Evolutionary conservation across 306 rosid genomes (phyloP), one percentile per base, ranked within the genome.

Genomic region (Ormosia emarginata): DNA sequence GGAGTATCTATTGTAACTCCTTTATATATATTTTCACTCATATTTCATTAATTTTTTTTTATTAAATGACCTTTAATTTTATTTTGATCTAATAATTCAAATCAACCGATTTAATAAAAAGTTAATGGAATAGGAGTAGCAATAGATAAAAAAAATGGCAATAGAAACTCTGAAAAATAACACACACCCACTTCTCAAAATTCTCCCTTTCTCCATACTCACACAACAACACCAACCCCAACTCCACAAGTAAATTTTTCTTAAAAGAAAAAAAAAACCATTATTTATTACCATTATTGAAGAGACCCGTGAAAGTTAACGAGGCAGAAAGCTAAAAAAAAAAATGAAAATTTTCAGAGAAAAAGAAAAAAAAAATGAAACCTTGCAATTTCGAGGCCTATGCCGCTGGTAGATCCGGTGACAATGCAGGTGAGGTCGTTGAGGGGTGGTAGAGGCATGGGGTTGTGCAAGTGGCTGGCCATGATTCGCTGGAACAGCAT

Each of bases 361-460:
- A 65, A 36, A 13, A 44, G 46, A 14, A 50, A 37, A 13, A 29
- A 1, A 3, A 7, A 58, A 13, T 1, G 6, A 37, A 56, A 94
- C 98, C 98, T 92, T 12, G 99, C 99, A 59, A 90, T 95, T 92
- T 95, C 93, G 41, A 88, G 89, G 83, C 99, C 99, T 43, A 95
- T 95, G 77, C 99, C 99, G 57, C 99, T 95, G 75, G 99, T 95
- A 69, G 99, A 91, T 59, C 99, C 99, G 14, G 98, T 95, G 79
- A 93, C 98, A 72, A 95, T 86, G 92, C 94, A 89, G 47, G 97
- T 89, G 77, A 93, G 90, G 24, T 93, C 95, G 59, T 90, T 88
- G 75, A 90, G 18, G 3, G 96, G 98, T 82, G 99, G 98, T 4
- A 95, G 80, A 18, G 97, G 94, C 92, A 93, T 80, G 33, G 99